phyloP scores from a whole-genome alignment of 352 stramenopile species.

The Vaucheria bursata region DNA sequence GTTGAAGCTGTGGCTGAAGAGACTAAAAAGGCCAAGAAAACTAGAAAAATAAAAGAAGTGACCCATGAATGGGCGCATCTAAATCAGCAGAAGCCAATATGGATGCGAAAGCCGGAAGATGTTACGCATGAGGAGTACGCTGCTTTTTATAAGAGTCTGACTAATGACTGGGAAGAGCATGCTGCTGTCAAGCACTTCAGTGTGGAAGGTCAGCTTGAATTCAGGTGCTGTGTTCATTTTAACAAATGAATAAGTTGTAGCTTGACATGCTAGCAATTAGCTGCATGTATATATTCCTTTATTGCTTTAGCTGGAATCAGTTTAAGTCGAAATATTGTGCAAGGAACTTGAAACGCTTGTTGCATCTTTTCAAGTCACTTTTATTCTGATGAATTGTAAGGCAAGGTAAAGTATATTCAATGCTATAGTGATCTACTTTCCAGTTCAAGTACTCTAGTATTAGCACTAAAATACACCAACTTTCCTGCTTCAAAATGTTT shows the following conservation, averaged over 20 bases:
- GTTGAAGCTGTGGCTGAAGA: neutral
- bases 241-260: neutral
- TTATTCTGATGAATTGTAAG: no score
- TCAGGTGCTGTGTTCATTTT: slow-evolving; percentile 47
- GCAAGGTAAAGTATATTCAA: no score
- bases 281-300: slow-evolving; percentile 48
- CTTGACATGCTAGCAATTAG: no score
- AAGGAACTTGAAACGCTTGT: neutral
- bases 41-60: slow-evolving; percentile 55
- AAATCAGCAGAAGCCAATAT: slow-evolving; percentile 65
- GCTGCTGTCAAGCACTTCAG: slow-evolving; percentile 60
- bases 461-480: no score
- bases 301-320: neutral
- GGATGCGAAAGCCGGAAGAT: slow-evolving; percentile 57
- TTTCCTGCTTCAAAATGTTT: no score
- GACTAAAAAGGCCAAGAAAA: neutral
- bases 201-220: slow-evolving; percentile 74
- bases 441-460: no score
- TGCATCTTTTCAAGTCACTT: no score
- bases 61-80: slow-evolving; percentile 86
- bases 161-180: slow-evolving; percentile 59
- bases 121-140: slow-evolving; percentile 60
- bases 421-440: no score
- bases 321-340: neutral
- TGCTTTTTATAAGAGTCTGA: slow-evolving; percentile 65